Conservation (phyloP, 371 early-diverging fungal genomes). For the Mucor circinelloides region DNA sequence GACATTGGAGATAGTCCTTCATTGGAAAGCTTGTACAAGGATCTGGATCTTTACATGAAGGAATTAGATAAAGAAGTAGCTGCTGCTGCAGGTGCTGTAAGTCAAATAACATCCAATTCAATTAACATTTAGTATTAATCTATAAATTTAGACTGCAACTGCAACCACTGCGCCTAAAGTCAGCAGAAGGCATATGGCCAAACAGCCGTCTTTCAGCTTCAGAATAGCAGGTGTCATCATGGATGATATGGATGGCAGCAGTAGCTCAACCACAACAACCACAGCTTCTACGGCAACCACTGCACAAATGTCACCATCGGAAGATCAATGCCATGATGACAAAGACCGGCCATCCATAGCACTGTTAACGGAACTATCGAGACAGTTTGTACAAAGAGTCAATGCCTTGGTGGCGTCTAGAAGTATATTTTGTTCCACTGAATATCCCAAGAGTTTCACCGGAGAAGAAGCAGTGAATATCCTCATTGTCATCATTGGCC, state of each 20-base stretch:
- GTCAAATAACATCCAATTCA: not conserved
- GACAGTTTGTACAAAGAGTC: not conserved
- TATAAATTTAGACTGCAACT: not conserved
- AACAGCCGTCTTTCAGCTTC: conserved; percentile 5
- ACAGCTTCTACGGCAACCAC: not conserved
- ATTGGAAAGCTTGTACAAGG: conserved; percentile 38
- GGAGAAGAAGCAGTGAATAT: conserved; percentile 42
- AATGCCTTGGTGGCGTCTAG: conserved; percentile 9
- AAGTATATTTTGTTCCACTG: conserved; percentile 34
- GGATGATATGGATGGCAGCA: not conserved
- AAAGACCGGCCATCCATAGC: not conserved
- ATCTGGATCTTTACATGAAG: conserved; percentile 38
- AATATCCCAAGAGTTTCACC: conserved; percentile 42
- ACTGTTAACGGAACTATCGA: not conserved
- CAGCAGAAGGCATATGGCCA: not conserved
- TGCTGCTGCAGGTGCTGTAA: not conserved
- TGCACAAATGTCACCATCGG: not conserved
- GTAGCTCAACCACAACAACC: not conserved
- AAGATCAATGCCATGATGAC: not conserved
- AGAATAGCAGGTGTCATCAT: not conserved
- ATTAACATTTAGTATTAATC: not conserved
- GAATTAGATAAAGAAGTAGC: conserved; percentile 20
- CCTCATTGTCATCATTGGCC: not conserved
- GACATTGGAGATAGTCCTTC: conserved; percentile 18
- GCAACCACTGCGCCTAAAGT: not conserved